Evolutionary conservation across 768 basidiomycete species (phyloP).

Genomic region (Mycena haematopus): DNA sequence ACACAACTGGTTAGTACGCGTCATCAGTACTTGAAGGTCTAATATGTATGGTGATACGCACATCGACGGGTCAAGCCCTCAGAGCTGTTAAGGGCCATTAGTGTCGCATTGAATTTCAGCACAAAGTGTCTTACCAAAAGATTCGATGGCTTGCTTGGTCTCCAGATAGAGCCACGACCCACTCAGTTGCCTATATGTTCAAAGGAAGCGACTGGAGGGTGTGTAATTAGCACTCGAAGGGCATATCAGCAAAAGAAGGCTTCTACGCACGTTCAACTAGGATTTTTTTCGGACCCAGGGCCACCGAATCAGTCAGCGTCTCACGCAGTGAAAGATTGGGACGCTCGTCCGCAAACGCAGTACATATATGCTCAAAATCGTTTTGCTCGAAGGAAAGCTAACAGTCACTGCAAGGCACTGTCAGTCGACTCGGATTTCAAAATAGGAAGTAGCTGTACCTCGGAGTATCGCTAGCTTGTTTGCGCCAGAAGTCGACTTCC

Average conservation of each 20-base stretch:
- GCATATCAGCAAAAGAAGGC: neutral
- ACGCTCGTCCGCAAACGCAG: neutral
- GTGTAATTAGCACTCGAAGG: neutral
- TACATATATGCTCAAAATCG: neutral
- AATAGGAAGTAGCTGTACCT: too few species aligned
- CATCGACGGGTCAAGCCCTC: neutral
- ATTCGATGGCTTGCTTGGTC: neutral
- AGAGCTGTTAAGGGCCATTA: neutral
- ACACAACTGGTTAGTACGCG: neutral
- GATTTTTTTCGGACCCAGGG: neutral
- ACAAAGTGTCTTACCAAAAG: neutral
- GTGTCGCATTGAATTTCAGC: neutral
- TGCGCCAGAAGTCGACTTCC: too few species aligned
- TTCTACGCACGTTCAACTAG: neutral
- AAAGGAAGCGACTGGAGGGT: neutral
- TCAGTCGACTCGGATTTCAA: too few species aligned
- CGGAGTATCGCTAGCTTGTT: too few species aligned
- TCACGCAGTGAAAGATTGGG: constrained; percentile 1
- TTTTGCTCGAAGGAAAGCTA: neutral
- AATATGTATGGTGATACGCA: neutral
- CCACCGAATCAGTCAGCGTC: constrained; percentile 8
- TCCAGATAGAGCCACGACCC: constrained; percentile 2
- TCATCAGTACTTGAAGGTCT: neutral
- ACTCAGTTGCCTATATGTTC: constrained; percentile 1
- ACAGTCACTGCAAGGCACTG: neutral